phyloP scores from a whole-genome alignment of 1,284 basidiomycete genomes.

The Sporisorium exsertum region DNA sequence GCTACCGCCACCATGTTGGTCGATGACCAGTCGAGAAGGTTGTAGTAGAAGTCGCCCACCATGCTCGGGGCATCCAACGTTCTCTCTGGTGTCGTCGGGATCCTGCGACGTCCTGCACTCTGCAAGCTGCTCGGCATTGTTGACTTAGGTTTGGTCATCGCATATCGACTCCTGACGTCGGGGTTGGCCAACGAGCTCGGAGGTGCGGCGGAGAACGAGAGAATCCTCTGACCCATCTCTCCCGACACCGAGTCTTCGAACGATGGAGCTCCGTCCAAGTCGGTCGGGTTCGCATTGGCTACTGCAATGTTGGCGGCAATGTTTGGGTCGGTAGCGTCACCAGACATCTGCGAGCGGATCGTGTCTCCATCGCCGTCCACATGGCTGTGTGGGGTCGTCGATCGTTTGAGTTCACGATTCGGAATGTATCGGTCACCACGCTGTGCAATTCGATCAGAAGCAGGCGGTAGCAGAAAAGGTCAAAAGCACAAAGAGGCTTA shows the following conservation, averaged over 20 bases:
- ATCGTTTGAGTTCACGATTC: constrained; percentile 58
- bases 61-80: constrained; percentile 95
- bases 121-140: constrained; percentile 61
- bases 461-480: neutral
- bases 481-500: neutral
- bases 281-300: constrained; percentile 56
- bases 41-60: constrained; percentile 96
- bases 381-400: constrained; percentile 36
- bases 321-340: constrained; percentile 44
- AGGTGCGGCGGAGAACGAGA: constrained; percentile 71
- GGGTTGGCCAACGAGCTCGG: constrained; percentile 68
- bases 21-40: constrained; percentile 88
- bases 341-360: constrained; percentile 39
- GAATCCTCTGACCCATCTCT: constrained; percentile 70
- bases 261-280: constrained; percentile 48
- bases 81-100: constrained; percentile 85
- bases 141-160: constrained; percentile 59
- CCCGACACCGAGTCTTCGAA: constrained; percentile 65
- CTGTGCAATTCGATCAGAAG: constrained; percentile 5
- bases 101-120: constrained; percentile 76
- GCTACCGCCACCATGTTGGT: constrained; percentile 75
- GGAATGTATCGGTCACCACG: constrained; percentile 67
- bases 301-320: constrained; percentile 54
- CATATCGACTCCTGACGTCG: constrained; percentile 66
- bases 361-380: constrained; percentile 58